Evolutionary conservation across 139 green algal genomes (phyloP).

Genomic region (Bryopsis sp.): DNA sequence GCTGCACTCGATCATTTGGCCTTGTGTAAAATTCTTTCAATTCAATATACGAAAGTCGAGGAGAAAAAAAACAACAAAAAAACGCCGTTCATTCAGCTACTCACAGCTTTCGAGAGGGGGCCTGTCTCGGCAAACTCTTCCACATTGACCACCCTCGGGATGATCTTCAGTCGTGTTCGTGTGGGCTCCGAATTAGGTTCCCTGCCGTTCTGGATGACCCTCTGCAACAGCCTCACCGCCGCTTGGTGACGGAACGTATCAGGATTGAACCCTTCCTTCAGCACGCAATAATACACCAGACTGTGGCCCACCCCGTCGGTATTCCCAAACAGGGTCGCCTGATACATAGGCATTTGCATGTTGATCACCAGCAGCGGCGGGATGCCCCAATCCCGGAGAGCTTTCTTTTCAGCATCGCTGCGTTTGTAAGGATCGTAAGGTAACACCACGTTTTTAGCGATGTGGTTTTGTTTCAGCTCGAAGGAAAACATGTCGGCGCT

Average conservation of each 20-base stretch:
- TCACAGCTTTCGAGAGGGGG: slow-evolving; percentile 41
- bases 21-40: no score
- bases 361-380: slow-evolving; percentile 75
- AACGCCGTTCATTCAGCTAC: neutral
- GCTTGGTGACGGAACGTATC: slow-evolving; percentile 37
- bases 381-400: slow-evolving; percentile 29
- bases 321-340: slow-evolving; percentile 53
- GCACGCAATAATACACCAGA: slow-evolving; percentile 69
- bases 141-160: slow-evolving; percentile 67
- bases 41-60: neutral
- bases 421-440: slow-evolving; percentile 33
- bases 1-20: no score
- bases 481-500: slow-evolving; percentile 59
- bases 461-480: slow-evolving; percentile 61
- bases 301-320: slow-evolving; percentile 49
- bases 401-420: neutral
- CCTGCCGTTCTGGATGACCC: slow-evolving; percentile 55
- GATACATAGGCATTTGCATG: slow-evolving; percentile 70
- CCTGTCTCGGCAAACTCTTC: slow-evolving; percentile 61
- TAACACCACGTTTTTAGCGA: slow-evolving; percentile 56
- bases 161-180: slow-evolving; percentile 73
- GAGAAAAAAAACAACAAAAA: neutral
- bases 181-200: slow-evolving; percentile 58
- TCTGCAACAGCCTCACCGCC: slow-evolving; percentile 53
- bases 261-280: slow-evolving; percentile 57